Conservation (phyloP, 2,329 filamentous ascomycete genomes). For the Botrytis aclada region DNA sequence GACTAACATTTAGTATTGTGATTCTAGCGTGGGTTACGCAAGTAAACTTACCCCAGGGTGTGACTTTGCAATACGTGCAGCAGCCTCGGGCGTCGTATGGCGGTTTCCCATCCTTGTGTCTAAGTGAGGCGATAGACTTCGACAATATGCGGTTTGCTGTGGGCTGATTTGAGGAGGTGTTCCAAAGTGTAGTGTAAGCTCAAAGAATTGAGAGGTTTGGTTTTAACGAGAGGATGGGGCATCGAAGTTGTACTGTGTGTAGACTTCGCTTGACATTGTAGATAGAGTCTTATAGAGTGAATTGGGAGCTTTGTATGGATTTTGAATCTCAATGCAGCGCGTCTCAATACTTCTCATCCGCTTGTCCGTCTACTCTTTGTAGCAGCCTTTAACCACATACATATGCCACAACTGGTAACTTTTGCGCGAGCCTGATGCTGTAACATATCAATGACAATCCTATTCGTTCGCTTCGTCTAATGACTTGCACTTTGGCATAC, state of each 20-base stretch:
- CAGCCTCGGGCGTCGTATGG: background rate
- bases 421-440: background rate
- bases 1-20: background rate
- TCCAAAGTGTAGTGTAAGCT: background rate
- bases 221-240: background rate
- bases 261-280: background rate
- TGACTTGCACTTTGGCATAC: background rate
- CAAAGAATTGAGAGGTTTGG: background rate
- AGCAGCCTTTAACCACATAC: background rate
- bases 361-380: background rate
- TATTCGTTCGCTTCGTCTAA: background rate
- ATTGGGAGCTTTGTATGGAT: background rate
- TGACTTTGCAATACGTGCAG: slow-evolving; percentile 8
- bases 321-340: background rate
- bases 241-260: background rate
- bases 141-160: background rate
- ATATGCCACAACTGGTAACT: background rate
- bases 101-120: slow-evolving; percentile 1
- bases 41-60: slow-evolving; percentile 6
- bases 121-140: background rate
- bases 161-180: background rate
- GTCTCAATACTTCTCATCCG: too few species aligned
- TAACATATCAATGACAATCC: background rate
- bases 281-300: background rate
- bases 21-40: background rate